A percentile compares a stretch with the other conserved stretches of the same genome.
phyloP scores from a whole-genome alignment of 352 stramenopile genomes.

The Pythium vanterpoolii region DNA sequence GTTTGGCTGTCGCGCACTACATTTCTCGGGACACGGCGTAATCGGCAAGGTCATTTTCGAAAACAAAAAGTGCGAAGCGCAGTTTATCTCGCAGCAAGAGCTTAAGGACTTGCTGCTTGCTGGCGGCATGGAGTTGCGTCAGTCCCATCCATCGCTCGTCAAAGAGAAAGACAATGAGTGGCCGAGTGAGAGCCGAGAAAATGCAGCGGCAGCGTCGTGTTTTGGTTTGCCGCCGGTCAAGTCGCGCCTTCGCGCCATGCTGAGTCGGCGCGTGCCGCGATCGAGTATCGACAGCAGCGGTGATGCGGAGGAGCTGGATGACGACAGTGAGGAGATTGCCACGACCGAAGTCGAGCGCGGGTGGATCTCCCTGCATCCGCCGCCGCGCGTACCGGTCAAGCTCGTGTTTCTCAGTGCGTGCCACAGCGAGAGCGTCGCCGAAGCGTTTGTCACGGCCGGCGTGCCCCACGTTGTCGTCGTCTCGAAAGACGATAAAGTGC shows the following conservation, averaged over 20 bases:
- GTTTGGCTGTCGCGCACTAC: slow-evolving; percentile 68
- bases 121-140: slow-evolving; percentile 40
- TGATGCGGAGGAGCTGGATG: neutral
- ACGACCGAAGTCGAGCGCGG: slow-evolving; percentile 48
- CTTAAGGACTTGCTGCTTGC: slow-evolving; percentile 72
- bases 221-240: slow-evolving; percentile 6
- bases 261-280: slow-evolving; percentile 1
- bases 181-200: neutral
- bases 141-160: neutral
- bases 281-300: neutral
- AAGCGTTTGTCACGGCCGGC: slow-evolving; percentile 86
- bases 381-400: slow-evolving; percentile 48
- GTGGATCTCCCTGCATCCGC: slow-evolving; percentile 38
- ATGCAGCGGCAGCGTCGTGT: neutral
- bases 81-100: slow-evolving; percentile 81
- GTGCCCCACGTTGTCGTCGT: slow-evolving; percentile 91
- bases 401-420: slow-evolving; percentile 90
- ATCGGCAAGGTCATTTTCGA: slow-evolving; percentile 82
- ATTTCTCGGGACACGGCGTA: slow-evolving; percentile 79
- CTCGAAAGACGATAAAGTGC: slow-evolving; percentile 77
- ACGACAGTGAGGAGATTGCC: slow-evolving; percentile 16
- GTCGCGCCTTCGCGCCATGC: slow-evolving; percentile 15
- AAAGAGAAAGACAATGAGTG: too few relatives aligned
- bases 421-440: slow-evolving; percentile 83
- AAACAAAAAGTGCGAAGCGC: slow-evolving; percentile 71